These are phyloP conservation scores for Corynespora cassiicola DNA, from an alignment of 2,329 filamentous ascomycete species.

Conservation along the genomic window DNA sequence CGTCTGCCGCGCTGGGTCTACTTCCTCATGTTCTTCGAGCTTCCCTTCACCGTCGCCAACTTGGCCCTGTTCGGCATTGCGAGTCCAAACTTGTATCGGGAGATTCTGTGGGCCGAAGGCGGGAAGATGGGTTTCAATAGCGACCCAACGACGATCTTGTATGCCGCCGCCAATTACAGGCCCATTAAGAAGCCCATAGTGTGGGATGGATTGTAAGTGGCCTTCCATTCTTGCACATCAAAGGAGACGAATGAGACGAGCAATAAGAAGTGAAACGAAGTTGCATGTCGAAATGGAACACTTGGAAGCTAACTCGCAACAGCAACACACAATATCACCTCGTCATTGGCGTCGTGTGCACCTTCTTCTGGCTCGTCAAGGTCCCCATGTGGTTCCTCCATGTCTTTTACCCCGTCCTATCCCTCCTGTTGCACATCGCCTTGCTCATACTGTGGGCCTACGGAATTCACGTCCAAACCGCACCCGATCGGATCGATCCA, in stretches of 20 bases:
- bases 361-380: constrained; percentile 78
- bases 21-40: constrained; percentile 69
- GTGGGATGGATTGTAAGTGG: constrained; percentile 74
- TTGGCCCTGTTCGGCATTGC: constrained; percentile 76
- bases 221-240: too few species aligned
- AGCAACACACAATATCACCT: constrained; percentile 80
- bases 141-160: constrained; percentile 71
- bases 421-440: constrained; percentile 62
- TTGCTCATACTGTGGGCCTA: constrained; percentile 69
- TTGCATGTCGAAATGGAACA: constrained; percentile 4
- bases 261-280: too few species aligned
- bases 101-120: constrained; percentile 75
- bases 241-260: too few species aligned
- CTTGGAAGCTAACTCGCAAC: constrained; percentile 12
- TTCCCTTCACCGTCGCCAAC: constrained; percentile 68
- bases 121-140: constrained; percentile 76
- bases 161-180: constrained; percentile 75
- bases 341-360: constrained; percentile 75
- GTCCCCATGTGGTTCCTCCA: constrained; percentile 73
- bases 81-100: constrained; percentile 75
- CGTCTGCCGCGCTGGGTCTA: constrained; percentile 59
- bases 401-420: constrained; percentile 72
- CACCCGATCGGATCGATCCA: constrained; percentile 74
- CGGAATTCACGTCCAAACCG: constrained; percentile 74
- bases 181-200: constrained; percentile 69